Conservation (phyloP, 306 rosid genomes). For the Carpinus fangiana region DNA sequence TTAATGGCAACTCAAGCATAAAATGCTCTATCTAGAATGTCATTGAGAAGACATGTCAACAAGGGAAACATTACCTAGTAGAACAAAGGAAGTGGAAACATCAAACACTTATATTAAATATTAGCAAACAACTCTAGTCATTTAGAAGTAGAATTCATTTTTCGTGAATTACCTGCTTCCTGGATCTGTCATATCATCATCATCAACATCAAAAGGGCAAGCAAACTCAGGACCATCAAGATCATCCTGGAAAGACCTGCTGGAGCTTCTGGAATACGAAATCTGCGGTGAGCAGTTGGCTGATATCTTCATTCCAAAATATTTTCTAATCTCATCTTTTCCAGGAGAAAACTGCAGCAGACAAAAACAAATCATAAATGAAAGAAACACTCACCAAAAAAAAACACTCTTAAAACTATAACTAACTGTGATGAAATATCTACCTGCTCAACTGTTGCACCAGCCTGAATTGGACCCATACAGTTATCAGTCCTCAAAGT, state of each 20-base stretch:
- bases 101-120: conserved; percentile 3
- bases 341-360: conserved; percentile 55
- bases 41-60: not conserved
- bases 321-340: conserved; percentile 56
- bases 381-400: not conserved
- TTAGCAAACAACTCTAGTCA: conserved; percentile 1
- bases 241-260: conserved; percentile 72
- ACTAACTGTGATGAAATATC: conserved; percentile 7
- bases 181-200: conserved; percentile 69
- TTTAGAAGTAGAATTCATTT: conserved; percentile 21
- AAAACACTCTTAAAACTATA: not conserved
- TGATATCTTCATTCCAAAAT: conserved; percentile 54
- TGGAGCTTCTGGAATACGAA: conserved; percentile 76
- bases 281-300: conserved; percentile 51
- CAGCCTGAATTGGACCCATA: conserved; percentile 40
- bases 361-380: conserved; percentile 25
- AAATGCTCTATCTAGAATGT: not conserved
- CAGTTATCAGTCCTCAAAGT: conserved; percentile 45
- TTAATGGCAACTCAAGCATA: not conserved
- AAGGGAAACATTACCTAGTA: not conserved
- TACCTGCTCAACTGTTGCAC: conserved; percentile 70
- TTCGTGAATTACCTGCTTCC: conserved; percentile 65
- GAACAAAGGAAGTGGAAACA: conserved; percentile 12
- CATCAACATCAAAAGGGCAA: conserved; percentile 77
- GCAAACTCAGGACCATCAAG: conserved; percentile 64